phyloP scores from a whole-genome alignment of 441 rosid genomes.

The Gossypium schwendimanii region DNA sequence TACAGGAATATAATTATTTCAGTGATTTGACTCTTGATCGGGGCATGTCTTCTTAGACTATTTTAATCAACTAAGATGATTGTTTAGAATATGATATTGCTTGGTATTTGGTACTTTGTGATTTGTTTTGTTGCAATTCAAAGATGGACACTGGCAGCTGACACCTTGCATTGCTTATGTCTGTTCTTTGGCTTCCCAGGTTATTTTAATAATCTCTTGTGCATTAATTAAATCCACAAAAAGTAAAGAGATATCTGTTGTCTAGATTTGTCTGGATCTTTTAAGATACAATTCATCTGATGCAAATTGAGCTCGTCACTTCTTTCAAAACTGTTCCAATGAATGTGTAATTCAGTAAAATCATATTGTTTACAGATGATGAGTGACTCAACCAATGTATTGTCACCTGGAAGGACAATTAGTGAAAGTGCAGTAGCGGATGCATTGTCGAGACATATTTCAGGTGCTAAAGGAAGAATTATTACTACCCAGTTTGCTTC shows the following conservation, averaged over 20 bases:
- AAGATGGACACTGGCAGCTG: background rate
- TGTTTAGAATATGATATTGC: background rate
- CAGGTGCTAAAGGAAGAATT: constrained; percentile 82
- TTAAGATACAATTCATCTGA: background rate
- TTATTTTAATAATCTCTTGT: background rate
- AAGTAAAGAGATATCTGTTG: background rate
- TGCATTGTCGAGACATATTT: constrained; percentile 62
- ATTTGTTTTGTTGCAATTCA: background rate
- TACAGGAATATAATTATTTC: background rate
- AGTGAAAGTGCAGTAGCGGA: constrained; percentile 82
- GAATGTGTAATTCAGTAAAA: constrained; percentile 8
- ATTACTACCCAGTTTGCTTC: constrained; percentile 96
- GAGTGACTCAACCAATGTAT: constrained; percentile 94
- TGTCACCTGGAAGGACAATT: constrained; percentile 88
- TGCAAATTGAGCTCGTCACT: constrained; percentile 7
- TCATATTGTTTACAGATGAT: constrained; percentile 57
- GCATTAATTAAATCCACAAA: background rate
- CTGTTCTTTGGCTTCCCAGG: background rate
- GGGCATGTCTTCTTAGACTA: background rate
- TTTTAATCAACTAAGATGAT: background rate
- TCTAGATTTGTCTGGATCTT: background rate
- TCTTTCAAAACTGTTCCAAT: background rate
- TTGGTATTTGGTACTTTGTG: background rate
- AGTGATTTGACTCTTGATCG: background rate
- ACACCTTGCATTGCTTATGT: constrained; percentile 10